Evolutionary conservation across 2,329 filamentous ascomycete species (phyloP), one percentile per base, ranked within the genome.

Genomic region (Penicillium sp.): DNA sequence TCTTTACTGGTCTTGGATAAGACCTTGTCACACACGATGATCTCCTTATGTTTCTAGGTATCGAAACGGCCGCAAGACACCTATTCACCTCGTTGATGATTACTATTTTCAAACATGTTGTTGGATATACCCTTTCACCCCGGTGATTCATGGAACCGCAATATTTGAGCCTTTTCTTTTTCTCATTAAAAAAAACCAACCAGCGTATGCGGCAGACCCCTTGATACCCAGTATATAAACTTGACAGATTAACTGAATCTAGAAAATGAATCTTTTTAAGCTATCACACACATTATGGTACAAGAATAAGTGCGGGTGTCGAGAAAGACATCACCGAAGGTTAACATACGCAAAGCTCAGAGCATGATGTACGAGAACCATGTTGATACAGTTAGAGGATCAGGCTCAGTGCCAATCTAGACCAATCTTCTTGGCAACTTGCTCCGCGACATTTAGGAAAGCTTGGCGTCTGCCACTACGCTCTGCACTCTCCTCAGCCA

Each of bases 381-480:
- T 42, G 31, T 33, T 42, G 33, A 48, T 18, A 42, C 38, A 42
- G 24, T 15, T 18, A 9, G 31, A 15, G 41, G n/a, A 18, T 6
- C 13, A n/a, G 38, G 23, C n/a, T 51, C 42, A 70, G 26, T 57
- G 65, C 73, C 73, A 76, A 43, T 70, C 60, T 46, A 80, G 48
- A 4, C 73, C 77, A 49, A 79, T 69, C 54, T 73, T 76, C 38
- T 49, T 64, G 6, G 71, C 76, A 9, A 84, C 72, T 53, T 76
- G 70, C 47, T 80, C 76, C 1, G 89, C 89, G 67, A 96, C 85
- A 16, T 79, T 76, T 52, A 86, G 73, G 68, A 96, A 99, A 0
- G 85, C 84, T 48, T 79, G 75, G 0, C 89, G 87, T 61, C 89
- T 83, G 29, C 83, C 80, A 62, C 90, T 91, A 1, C 85, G 70